A percentile compares a stretch with the other conserved stretches of the same genome.
Evolutionary conservation across 2,329 filamentous ascomycete genomes (phyloP).

Genomic region (Salinomyces thailandicus): DNA sequence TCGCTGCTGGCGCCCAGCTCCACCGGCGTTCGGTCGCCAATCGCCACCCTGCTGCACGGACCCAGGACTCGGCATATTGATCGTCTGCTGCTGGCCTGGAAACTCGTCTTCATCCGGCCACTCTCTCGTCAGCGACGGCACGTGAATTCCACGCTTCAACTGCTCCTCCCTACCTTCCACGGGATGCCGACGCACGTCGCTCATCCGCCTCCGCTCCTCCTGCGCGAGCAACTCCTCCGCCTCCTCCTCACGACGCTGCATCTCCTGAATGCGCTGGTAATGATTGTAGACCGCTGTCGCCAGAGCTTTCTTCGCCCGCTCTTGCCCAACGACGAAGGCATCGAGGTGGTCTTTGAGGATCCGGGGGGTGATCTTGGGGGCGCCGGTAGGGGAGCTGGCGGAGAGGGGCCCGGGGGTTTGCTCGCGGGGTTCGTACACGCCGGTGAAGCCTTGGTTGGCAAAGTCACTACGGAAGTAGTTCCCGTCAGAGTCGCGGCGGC

Average conservation of each 20-base stretch:
- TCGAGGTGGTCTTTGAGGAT: slow-evolving; percentile 81
- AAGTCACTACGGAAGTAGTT: slow-evolving; percentile 54
- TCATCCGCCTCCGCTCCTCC: slow-evolving; percentile 58
- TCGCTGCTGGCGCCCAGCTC: slow-evolving; percentile 1
- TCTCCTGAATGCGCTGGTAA: slow-evolving; percentile 74
- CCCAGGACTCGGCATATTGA: slow-evolving; percentile 23
- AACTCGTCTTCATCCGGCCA: slow-evolving; percentile 45
- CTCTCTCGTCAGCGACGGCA: slow-evolving; percentile 24
- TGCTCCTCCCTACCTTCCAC: slow-evolving; percentile 54
- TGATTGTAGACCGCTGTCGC: slow-evolving; percentile 94
- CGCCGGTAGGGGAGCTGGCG: slow-evolving; percentile 47
- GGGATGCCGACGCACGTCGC: slow-evolving; percentile 51
- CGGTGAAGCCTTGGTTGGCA: slow-evolving; percentile 50
- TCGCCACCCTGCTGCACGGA: slow-evolving; percentile 2
- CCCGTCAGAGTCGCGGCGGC: slow-evolving; percentile 30
- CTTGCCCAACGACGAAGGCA: slow-evolving; percentile 92
- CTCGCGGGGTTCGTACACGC: slow-evolving; percentile 51
- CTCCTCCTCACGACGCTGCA: slow-evolving; percentile 67
- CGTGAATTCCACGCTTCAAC: slow-evolving; percentile 22
- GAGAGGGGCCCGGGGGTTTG: slow-evolving; percentile 55
- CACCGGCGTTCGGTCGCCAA: background rate
- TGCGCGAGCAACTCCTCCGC: slow-evolving; percentile 64
- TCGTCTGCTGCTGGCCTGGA: slow-evolving; percentile 49
- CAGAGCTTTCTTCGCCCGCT: slow-evolving; percentile 86
- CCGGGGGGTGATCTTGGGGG: slow-evolving; percentile 50